A percentile compares a stretch with the other conserved stretches of the same genome.
phyloP scores from a whole-genome alignment of 2,329 filamentous ascomycete species.

The Xylariales sp. region DNA sequence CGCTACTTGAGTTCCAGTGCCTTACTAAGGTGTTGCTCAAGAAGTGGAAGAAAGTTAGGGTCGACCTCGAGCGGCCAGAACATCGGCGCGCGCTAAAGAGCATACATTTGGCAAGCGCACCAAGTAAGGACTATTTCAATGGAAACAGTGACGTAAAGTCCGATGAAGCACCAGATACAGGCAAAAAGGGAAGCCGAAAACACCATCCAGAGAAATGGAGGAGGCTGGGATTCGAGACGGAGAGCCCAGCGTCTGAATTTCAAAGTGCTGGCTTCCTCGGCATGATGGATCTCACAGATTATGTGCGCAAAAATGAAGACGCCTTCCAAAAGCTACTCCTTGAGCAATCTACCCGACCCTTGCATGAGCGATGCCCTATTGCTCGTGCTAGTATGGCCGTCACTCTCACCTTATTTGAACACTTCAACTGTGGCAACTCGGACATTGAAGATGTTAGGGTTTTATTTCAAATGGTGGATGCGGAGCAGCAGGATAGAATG shows the following conservation, averaged over 20 bases:
- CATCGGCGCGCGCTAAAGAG: constrained; percentile 89
- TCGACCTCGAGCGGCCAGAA: constrained; percentile 88
- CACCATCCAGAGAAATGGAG: constrained; percentile 95
- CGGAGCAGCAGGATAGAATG: constrained; percentile 83
- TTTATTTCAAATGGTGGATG: constrained; percentile 81
- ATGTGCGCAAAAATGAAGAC: constrained; percentile 90
- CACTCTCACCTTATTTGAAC: constrained; percentile 89
- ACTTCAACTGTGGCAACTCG: constrained; percentile 91
- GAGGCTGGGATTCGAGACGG: constrained; percentile 88
- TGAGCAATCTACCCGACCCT: constrained; percentile 82
- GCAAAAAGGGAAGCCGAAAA: constrained; percentile 72
- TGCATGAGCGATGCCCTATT: constrained; percentile 83
- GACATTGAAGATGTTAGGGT: constrained; percentile 82
- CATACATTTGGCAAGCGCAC: constrained; percentile 83
- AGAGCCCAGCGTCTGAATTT: constrained; percentile 89
- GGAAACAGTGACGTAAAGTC: constrained; percentile 50
- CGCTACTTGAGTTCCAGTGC: constrained; percentile 91
- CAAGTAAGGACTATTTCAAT: constrained; percentile 55
- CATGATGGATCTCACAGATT: constrained; percentile 98
- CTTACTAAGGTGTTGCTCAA: constrained; percentile 87
- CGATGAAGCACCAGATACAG: constrained; percentile 55
- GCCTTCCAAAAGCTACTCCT: constrained; percentile 90
- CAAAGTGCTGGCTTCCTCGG: constrained; percentile 87
- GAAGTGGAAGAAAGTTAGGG: constrained; percentile 86
- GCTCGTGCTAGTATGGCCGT: constrained; percentile 87